Evolutionary conservation across 495 filamentous ascomycete genomes (phyloP), one percentile per base, ranked within the genome.

Genomic region (Tuber brumale): DNA sequence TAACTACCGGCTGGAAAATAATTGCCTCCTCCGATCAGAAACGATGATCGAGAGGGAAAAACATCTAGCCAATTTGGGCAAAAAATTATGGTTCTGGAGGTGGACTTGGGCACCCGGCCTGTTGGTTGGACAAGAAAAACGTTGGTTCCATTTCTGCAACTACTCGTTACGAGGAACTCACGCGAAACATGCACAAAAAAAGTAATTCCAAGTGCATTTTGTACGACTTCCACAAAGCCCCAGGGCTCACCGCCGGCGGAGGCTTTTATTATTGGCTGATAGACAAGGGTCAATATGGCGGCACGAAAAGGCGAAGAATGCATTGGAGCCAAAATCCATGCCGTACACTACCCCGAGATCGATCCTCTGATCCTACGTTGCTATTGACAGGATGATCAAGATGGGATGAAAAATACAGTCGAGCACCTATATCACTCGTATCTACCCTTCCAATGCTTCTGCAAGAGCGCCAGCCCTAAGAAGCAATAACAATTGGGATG

Each of bases 71-170:
- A 14, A 61, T n/a, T 61, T 14, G n/a, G 51, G 35, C 7, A 72
- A 71, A 69, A 31, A 46, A 72, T 61, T 70, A 75, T 72, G 43
- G 42, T 23, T 57, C 8, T 27, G 35, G n/a, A 69, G 44, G 72
- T 35, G 43, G 31, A 61, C 43, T 75, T 69, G 45, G 72, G 70
- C 72, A 75, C 72, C 69, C 39, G 42, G 23, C 43, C 57, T 51
- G 76, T 71, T 77, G 73, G 45, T 76, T 41, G 35, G 76, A 77
- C 74, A 76, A 51, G 70, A 76, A 72, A 39, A 78, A 73, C 48
- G 70, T 72, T 69, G 75, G 51, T 72, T 72, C 48, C 69, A 42
- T 66, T 75, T 45, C 51, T 45, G 37, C 57, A 27, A n/a, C 41
- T 16, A n/a, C 57, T 48, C 77, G 70, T 75, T 75, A 72, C 70